phyloP scores from a whole-genome alignment of 306 rosid genomes.

The Dalbergia cultrata region DNA sequence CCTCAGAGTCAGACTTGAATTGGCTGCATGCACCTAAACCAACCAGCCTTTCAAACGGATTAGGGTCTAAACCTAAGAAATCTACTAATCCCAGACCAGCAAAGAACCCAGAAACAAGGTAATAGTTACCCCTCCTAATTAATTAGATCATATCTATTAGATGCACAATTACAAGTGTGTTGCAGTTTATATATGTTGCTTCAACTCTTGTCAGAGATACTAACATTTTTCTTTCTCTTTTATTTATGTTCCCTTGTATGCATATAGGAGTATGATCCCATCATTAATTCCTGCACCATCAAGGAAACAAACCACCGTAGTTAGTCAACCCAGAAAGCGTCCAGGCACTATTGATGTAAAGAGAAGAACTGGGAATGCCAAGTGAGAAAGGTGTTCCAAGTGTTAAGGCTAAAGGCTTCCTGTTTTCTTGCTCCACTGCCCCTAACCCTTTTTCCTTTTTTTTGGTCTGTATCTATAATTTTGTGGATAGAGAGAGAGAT shows the following conservation, averaged over 20 bases:
- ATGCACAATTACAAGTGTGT: background rate
- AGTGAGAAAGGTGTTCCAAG: conserved; percentile 50
- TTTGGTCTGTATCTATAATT: conserved; percentile 47
- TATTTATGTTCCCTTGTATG: background rate
- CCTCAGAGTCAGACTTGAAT: conserved; percentile 79
- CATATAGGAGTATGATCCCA: conserved; percentile 76
- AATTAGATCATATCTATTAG: background rate
- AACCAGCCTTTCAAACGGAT: conserved; percentile 57
- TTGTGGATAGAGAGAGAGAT: conserved; percentile 39
- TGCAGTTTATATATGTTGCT: background rate
- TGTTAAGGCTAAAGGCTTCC: conserved; percentile 26
- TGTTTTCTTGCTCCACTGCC: conserved; percentile 30
- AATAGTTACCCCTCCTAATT: conserved; percentile 27
- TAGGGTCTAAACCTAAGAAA: conserved; percentile 62
- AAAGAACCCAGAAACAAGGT: conserved; percentile 72
- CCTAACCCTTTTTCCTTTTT: background rate
- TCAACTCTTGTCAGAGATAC: conserved; percentile 5
- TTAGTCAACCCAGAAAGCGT: conserved; percentile 56
- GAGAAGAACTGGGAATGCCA: conserved; percentile 63
- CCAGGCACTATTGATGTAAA: conserved; percentile 58
- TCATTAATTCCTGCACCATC: conserved; percentile 82
- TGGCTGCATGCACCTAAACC: conserved; percentile 67
- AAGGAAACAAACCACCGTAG: conserved; percentile 57
- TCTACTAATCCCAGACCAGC: conserved; percentile 45
- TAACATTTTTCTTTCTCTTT: conserved; percentile 4